Base-by-base conservation (phyloP, 169 alveolate species). In the Eimeria sp. region DNA sequence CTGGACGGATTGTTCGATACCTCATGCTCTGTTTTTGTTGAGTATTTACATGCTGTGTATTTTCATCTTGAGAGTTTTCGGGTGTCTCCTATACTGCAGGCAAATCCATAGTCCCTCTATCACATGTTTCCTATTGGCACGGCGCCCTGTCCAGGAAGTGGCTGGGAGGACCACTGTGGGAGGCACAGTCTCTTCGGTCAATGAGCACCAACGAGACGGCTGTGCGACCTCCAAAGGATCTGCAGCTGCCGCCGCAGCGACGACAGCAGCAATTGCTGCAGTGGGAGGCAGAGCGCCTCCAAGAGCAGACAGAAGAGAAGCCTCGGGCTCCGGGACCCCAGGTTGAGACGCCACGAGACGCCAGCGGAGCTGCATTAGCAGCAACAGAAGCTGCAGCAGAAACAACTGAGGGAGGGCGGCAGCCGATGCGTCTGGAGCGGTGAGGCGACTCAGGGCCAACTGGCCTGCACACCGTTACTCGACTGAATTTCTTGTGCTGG, bases 91-190 rank as follows among this genome's bases (percentile, higher is more conserved):
- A 4, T n/a, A 2, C 27, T 49, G 75, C 78, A 86, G 92, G 80
- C 45, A 86, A 47, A 51, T 14, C 92, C 30, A 86, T 86, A 7
- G 92, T 86, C 80, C 92, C 92, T 7, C 80, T 86, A 16, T 86
- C 92, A 25, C 92, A 86, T 34, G 92, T 86, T 18, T 86, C 92
- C 7, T 86, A 86, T 63, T 86, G 92, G 92, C 92, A 86, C 16
- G 92, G 92, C 47, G 92, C 92, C 67, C 65, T 86, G 4, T 61
- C 61, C 51, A 49, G 92, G 58, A 25, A 43, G 22, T 86, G 80
- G 92, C 63, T 51, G 58, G 92, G 78, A 16, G 49, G 92, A 16
- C 57, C 73, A 25, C 34, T 30, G 16, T 57, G 73, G 63, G 92
- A 86, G 27, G 82, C 22, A 5, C 92, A 43, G 61, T 61, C 78